phyloP scores from a whole-genome alignment of 352 stramenopile genomes.

The Phytophthora sansomeana region DNA sequence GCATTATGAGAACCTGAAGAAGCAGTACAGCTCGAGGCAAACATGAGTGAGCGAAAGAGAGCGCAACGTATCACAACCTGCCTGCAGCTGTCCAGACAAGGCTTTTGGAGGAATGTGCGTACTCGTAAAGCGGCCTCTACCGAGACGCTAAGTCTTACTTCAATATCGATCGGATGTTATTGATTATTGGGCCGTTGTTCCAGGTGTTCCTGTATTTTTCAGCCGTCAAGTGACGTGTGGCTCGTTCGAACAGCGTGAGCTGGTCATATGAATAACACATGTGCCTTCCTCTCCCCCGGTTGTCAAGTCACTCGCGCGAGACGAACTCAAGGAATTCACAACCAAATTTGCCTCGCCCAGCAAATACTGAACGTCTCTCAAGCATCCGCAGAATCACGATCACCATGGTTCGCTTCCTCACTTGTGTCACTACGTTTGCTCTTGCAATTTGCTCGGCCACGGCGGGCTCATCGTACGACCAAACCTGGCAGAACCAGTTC shows the following conservation, averaged over 20 bases:
- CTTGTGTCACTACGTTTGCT: background rate
- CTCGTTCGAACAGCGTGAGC: constrained; percentile 31
- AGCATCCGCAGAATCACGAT: background rate
- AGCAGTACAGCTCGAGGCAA: constrained; percentile 86
- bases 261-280: constrained; percentile 7
- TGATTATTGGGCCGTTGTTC: constrained; percentile 14
- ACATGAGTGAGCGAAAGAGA: constrained; percentile 22
- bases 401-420: constrained; percentile 25
- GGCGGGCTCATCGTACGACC: constrained; percentile 13
- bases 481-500: constrained; percentile 37
- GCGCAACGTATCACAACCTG: constrained; percentile 2
- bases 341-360: constrained; percentile 24
- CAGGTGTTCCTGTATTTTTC: constrained; percentile 24
- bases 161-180: constrained; percentile 23
- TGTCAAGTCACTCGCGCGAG: constrained; percentile 3
- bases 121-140: constrained; percentile 11
- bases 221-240: constrained; percentile 11
- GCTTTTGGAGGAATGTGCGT: constrained; percentile 6
- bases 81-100: constrained; percentile 17
- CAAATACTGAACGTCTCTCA: background rate
- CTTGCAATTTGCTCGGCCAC: constrained; percentile 19
- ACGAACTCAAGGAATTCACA: constrained; percentile 6
- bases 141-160: constrained; percentile 9
- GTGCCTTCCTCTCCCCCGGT: constrained; percentile 16
- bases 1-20: constrained; percentile 89